Evolutionary conservation across 78 protist species (phyloP).

Genomic region (Dictyostelium intermedium): DNA sequence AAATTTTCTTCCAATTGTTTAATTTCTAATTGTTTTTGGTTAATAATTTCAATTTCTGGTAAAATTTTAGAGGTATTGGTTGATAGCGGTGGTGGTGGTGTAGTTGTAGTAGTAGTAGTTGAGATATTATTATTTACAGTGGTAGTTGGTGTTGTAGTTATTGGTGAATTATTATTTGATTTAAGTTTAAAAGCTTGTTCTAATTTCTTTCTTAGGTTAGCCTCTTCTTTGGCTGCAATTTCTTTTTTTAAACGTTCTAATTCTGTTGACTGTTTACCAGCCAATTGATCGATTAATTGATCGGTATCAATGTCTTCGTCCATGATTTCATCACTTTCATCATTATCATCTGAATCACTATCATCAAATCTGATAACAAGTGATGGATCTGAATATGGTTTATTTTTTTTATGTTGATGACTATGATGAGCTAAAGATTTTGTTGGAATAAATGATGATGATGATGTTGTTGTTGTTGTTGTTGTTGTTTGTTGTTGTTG

Average conservation of each 20-base stretch:
- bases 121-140: not conserved
- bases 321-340: not conserved
- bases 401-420: not conserved
- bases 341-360: conserved; percentile 11
- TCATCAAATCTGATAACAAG: conserved; percentile 12
- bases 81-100: not conserved
- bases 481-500: not conserved
- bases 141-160: not conserved
- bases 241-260: conserved; percentile 29
- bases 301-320: not conserved
- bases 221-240: conserved; percentile 37
- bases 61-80: not conserved
- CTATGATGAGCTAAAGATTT: not conserved
- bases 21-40: not conserved
- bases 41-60: not conserved
- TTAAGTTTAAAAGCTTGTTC: conserved; percentile 5
- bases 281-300: conserved; percentile 6
- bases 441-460: not conserved
- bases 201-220: conserved; percentile 45
- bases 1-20: not conserved
- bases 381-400: conserved; percentile 9
- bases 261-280: not conserved
- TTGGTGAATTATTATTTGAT: not conserved
- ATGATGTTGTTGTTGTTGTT: not conserved
- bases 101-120: not conserved